Evolutionary conservation across 257 asterid species (phyloP).

Genomic region (Leptodermis oblonga): DNA sequence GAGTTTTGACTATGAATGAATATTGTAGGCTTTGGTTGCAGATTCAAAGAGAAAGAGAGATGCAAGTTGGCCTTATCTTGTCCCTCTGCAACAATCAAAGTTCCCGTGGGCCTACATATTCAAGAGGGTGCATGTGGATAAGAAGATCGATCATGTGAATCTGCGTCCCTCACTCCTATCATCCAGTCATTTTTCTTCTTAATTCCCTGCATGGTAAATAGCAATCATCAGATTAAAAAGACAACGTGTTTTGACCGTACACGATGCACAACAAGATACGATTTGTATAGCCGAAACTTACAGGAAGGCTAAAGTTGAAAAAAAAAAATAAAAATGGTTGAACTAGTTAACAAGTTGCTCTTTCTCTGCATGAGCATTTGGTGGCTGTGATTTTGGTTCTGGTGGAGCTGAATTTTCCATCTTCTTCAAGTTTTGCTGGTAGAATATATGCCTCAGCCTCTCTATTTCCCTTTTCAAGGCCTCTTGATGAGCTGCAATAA

Average conservation of each 20-base stretch:
- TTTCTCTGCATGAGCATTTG: conserved; percentile 36
- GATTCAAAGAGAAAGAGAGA: too few species aligned
- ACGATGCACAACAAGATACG: too few species aligned
- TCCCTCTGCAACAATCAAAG: conserved; percentile 25
- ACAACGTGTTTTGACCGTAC: neutral
- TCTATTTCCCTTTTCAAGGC: conserved; percentile 92
- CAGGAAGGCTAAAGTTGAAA: neutral
- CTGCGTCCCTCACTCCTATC: conserved; percentile 1
- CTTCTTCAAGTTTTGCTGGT: conserved; percentile 69
- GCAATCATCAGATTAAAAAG: neutral
- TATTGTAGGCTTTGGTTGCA: conserved; percentile 18
- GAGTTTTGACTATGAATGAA: conserved; percentile 3
- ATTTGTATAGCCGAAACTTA: neutral
- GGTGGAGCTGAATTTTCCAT: conserved; percentile 40
- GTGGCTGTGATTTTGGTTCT: conserved; percentile 37
- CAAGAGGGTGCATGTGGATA: conserved; percentile 17
- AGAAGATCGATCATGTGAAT: conserved; percentile 19
- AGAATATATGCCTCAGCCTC: conserved; percentile 73
- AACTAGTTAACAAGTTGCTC: conserved; percentile 56
- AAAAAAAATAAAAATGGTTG: neutral
- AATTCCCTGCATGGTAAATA: conserved; percentile 11
- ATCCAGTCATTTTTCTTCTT: neutral
- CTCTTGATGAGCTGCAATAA: conserved; percentile 79
- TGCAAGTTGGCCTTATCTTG: conserved; percentile 36
- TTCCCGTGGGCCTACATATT: conserved; percentile 17